A percentile compares a stretch with the other conserved stretches of the same genome.
Evolutionary conservation across 805 yeast genomes (phyloP).

Genomic region (Candida pini): DNA sequence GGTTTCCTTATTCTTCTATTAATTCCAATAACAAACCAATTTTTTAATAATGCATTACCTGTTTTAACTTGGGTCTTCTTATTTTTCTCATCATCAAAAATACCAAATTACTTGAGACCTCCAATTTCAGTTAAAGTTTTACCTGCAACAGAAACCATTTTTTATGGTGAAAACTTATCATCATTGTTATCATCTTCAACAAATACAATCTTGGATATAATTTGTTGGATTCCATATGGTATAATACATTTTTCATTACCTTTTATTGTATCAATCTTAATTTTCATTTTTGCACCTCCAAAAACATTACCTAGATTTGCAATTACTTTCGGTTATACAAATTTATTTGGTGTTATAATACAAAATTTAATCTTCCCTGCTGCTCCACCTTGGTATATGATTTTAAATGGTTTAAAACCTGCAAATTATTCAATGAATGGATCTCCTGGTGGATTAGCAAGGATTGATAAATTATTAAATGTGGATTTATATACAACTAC

Average conservation of each 20-base stretch:
- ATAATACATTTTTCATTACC: conserved; percentile 87
- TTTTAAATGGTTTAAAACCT: conserved; percentile 75
- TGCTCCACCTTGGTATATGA: conserved; percentile 97
- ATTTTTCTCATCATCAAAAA: conserved; percentile 70
- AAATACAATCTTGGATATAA: conserved; percentile 59
- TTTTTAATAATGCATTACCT: conserved; percentile 78
- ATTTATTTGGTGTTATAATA: conserved; percentile 73
- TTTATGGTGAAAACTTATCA: conserved; percentile 88
- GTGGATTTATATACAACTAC: conserved; percentile 77
- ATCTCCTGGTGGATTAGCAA: conserved; percentile 89
- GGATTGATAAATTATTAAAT: conserved; percentile 78
- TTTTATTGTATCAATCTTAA: conserved; percentile 70
- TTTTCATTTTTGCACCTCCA: conserved; percentile 91
- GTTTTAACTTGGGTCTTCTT: conserved; percentile 82
- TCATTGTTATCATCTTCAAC: conserved; percentile 76
- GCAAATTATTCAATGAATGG: conserved; percentile 91
- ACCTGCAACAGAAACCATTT: conserved; percentile 89
- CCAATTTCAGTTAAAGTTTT: conserved; percentile 83
- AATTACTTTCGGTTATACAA: conserved; percentile 94
- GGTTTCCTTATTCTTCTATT: conserved; percentile 29
- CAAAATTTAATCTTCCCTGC: conserved; percentile 79
- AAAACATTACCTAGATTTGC: conserved; percentile 76
- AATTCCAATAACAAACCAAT: conserved; percentile 79
- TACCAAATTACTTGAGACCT: conserved; percentile 73
- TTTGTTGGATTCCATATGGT: conserved; percentile 97